These are phyloP conservation scores for Thelonectria rubi DNA, from an alignment of 2,329 filamentous ascomycete genomes.

Conservation along the genomic window DNA sequence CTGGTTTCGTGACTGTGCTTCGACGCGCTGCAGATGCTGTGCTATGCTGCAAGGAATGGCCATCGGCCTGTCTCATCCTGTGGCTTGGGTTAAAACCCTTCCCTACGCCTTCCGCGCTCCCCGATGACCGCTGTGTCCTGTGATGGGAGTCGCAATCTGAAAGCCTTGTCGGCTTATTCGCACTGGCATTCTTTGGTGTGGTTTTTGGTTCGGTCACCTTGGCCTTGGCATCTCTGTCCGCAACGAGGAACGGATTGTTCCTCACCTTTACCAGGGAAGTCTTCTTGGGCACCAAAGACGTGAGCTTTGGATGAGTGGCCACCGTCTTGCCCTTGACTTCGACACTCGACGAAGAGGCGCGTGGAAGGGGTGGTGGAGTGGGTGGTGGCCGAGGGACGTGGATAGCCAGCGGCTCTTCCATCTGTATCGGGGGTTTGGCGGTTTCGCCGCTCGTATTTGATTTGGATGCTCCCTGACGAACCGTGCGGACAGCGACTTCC, in stretches of 20 bases:
- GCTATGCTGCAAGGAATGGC: constrained; percentile 46
- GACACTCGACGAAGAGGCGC: constrained; percentile 5
- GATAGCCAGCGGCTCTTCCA: constrained; percentile 19
- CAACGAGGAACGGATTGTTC: constrained; percentile 47
- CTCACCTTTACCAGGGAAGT: constrained; percentile 33
- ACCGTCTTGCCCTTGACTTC: constrained; percentile 1
- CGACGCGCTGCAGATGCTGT: constrained; percentile 42
- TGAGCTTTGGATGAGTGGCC: background rate
- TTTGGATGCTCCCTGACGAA: constrained; percentile 18
- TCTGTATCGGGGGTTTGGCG: constrained; percentile 16
- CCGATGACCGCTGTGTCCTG: constrained; percentile 24
- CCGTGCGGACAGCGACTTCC: constrained; percentile 9
- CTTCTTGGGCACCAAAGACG: constrained; percentile 20
- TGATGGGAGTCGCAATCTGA: constrained; percentile 46
- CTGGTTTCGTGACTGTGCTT: constrained; percentile 10
- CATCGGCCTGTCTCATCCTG: constrained; percentile 39
- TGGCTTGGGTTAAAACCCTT: constrained; percentile 44
- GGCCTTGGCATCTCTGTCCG: constrained; percentile 40
- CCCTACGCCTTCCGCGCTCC: constrained; percentile 23
- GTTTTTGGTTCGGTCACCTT: constrained; percentile 35
- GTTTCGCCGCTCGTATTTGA: constrained; percentile 28
- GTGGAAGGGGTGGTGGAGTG: background rate
- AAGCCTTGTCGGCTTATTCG: constrained; percentile 31
- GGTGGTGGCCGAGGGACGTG: background rate
- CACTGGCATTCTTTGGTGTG: constrained; percentile 31